Evolutionary conservation across 148 eudicot species (phyloP), one percentile per base, ranked within the genome.

Genomic region (Diospyros lotus): DNA sequence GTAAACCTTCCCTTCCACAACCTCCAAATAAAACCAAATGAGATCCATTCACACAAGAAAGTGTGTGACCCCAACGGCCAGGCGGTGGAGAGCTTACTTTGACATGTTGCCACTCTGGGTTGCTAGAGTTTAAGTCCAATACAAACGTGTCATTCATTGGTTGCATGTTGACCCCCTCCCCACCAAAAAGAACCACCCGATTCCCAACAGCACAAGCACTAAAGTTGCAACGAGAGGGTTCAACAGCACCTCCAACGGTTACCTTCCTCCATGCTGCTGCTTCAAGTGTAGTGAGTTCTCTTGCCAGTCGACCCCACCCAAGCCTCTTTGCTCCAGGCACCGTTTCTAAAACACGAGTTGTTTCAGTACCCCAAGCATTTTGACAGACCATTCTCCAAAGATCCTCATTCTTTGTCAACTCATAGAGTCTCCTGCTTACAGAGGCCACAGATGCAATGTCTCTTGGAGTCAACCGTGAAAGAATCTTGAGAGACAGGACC

Each of bases 131-230:
- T 10, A 92, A 95, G 66, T 92, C 86, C 68, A 92, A 91, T 28
- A 92, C 93, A 78, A 90, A 90, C 0, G 97, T 92, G 85, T 92
- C 97, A 48, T 88, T 87, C 94, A 92, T 90, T 1, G 97, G 97
- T 77, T 92, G 90, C 97, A 90, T 92, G 59, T 89, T 86, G 2
- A 87, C 91, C 28, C 97, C 97, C 77, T 92, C 97, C n/a, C 97
- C 97, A 8, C 97, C 97, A 66, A 92, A 92, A 50, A 93, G 60
- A 15, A 93, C 98, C 0, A 93, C 82, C n/a, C 98, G 81, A 46
- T 91, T 93, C 12, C 98, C 98, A 2, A 80, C 98, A 17, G 96
- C 93, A 85, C 98, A 93, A 1, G 93, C 89, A 60, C 97, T 89
- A 69, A 86, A 91, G 64, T 91, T 91, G 84, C 97, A 91, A n/a